These are phyloP conservation scores for Pythium grandisporangium DNA, from an alignment of 352 stramenopile genomes.

Conservation along the genomic window DNA sequence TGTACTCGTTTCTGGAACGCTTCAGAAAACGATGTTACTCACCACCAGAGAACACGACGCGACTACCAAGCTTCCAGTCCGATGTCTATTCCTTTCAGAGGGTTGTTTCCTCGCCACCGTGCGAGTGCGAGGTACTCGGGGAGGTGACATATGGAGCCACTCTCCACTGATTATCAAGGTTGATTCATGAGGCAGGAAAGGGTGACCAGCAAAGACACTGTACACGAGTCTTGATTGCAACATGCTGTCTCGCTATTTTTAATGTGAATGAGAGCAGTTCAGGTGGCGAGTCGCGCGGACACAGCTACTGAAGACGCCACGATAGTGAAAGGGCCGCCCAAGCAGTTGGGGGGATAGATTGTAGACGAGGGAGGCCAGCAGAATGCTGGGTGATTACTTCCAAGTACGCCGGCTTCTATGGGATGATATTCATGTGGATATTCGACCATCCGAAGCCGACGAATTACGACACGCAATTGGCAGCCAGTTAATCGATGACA, in stretches of 20 bases:
- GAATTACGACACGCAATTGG: conserved; percentile 55
- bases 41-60: no score
- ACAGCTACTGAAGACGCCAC: no score
- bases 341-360: no score
- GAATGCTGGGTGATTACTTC: conserved; percentile 48
- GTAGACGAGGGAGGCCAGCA: no score
- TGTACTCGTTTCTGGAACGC: conserved; percentile 6
- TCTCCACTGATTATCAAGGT: conserved; percentile 35
- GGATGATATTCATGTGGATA: conserved; percentile 54
- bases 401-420: conserved; percentile 61
- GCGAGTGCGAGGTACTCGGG: no score
- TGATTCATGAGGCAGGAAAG: no score
- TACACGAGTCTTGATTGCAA: no score
- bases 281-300: not conserved
- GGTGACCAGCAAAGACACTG: no score
- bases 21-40: conserved; percentile 2
- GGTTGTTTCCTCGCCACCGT: conserved; percentile 35
- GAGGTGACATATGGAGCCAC: conserved; percentile 42
- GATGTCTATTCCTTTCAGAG: conserved; percentile 56
- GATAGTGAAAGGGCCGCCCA: no score
- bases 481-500: conserved; percentile 57
- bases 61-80: conserved; percentile 17
- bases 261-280: no score
- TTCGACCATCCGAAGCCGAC: conserved; percentile 41
- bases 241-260: no score